Evolutionary conservation across 2,329 filamentous ascomycete species (phyloP).

Genomic region (Neopestalotiopsis sp.): DNA sequence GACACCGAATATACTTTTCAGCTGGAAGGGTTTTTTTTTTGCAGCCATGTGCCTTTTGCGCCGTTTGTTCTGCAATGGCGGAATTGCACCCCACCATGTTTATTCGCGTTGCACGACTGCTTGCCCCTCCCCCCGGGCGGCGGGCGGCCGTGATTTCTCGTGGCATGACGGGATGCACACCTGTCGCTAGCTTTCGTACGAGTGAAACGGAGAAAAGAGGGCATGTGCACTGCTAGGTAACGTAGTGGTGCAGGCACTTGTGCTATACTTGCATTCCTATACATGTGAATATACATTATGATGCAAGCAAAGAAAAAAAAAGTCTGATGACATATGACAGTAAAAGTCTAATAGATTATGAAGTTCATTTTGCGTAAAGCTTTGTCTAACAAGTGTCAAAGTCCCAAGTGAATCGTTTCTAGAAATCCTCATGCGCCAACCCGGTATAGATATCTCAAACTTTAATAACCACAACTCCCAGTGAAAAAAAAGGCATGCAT

Average conservation of each 20-base stretch:
- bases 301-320: neutral
- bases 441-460: neutral
- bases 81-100: neutral
- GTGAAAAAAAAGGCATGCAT: conserved; percentile 29
- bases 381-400: conserved; percentile 1
- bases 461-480: neutral
- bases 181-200: neutral
- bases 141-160: neutral
- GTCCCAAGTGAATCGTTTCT: neutral
- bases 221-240: neutral
- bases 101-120: neutral
- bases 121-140: neutral
- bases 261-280: neutral
- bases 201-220: neutral
- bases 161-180: neutral
- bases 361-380: neutral
- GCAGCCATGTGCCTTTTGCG: neutral
- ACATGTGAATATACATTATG: neutral
- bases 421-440: neutral
- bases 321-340: neutral
- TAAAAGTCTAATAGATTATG: neutral
- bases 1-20: neutral
- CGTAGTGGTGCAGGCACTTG: neutral
- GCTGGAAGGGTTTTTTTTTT: neutral
- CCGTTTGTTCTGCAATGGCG: neutral